Base-by-base conservation (phyloP, 2,329 filamentous ascomycete genomes). In the Hypoxylon sp. region DNA sequence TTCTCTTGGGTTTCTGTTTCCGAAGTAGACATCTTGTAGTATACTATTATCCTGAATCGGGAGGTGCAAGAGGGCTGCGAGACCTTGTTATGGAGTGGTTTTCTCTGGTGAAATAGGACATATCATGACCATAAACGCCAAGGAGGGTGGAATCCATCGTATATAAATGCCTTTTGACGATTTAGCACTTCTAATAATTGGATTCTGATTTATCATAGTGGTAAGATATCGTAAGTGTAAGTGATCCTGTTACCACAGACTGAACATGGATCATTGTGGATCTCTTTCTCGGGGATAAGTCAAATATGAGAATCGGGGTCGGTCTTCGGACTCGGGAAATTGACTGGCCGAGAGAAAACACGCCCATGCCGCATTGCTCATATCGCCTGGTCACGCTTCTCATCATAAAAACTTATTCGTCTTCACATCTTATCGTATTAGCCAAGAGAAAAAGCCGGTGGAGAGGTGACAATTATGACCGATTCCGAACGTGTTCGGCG, bases 401-500 rank as follows among this genome's bases (percentile, higher is more conserved):
- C 53, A 51, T 42, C 24, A 44, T 53, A 39, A n/a, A n/a, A 58
- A 59, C 35, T 39, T 46, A 55, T 60, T 37, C 53, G 24, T 24
- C 17, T 35, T 51, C 42, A 54, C 55, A 17, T 51, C 22, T 11
- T 26, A 19, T 57, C 44, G 37, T 22, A 31, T 48, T 13, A 47
- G 29, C 4, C 42, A 62, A 50, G 26, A 55, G 3, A 31, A 62
- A 50, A 50, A 24, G 6, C 31, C 29, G 24, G 22, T 5, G 4
- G 24, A 33, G 10, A 42, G 50, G 14, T 39, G 42, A 35, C 46
- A 19, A 59, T 10, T 52, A 73, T 73, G 72, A 24, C 71, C 64
- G 72, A 73, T 9, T 47, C 69, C 59, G 69, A 73, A 44, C 68
- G 64, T 22, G 19, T 22, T 44, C 79, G 79, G 60, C 80, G 83